Evolutionary conservation across 2,329 filamentous ascomycete species (phyloP).

Genomic region (Trichoderma aggressivum): DNA sequence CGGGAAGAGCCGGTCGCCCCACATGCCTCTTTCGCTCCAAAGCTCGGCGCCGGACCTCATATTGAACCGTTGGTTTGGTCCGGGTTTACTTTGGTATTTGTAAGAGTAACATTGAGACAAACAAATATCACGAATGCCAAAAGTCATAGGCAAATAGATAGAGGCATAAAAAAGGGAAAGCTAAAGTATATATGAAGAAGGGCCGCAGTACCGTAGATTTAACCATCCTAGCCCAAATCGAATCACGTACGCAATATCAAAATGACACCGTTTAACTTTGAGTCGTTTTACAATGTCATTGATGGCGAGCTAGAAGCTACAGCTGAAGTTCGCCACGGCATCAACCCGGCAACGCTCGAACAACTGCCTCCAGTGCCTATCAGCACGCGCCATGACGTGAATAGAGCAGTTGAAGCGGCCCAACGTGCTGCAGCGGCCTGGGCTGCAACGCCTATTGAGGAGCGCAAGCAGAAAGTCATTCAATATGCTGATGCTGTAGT

Average conservation of each 20-base stretch:
- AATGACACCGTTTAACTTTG: background rate
- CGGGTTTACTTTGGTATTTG: background rate
- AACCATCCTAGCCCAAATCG: background rate
- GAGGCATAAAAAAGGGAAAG: background rate
- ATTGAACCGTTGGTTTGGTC: background rate
- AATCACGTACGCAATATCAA: slow-evolving; percentile 26
- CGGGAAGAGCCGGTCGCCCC: background rate
- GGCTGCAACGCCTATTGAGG: background rate
- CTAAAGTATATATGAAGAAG: background rate
- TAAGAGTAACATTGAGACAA: background rate
- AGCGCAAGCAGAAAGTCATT: background rate
- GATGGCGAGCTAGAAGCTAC: background rate
- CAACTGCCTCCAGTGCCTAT: background rate
- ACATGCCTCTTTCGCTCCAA: background rate
- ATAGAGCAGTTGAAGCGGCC: background rate
- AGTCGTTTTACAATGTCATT: background rate
- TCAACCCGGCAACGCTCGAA: background rate
- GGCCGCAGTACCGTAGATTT: background rate
- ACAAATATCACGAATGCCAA: background rate
- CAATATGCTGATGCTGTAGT: background rate
- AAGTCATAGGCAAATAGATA: background rate
- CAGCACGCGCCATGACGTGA: background rate
- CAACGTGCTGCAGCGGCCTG: background rate
- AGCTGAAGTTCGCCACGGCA: background rate
- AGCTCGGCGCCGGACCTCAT: background rate